Conservation (phyloP, 2,329 filamentous ascomycete genomes). For the Trichophyton rubrum region DNA sequence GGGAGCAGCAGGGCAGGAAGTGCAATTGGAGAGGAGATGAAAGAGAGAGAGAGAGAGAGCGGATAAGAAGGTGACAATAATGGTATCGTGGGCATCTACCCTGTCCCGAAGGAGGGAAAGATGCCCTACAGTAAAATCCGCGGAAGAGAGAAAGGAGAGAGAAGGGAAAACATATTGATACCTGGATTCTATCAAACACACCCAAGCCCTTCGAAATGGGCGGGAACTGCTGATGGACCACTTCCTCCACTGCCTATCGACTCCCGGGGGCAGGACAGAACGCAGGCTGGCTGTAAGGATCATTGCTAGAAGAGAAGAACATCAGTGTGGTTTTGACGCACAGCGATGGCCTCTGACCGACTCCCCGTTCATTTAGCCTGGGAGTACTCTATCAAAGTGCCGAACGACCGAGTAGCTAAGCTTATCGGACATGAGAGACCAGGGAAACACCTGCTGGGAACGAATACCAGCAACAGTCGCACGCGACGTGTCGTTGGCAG, state of each 20-base stretch:
- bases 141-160: neutral
- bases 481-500: slow-evolving; percentile 12
- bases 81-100: neutral
- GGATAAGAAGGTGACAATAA: neutral
- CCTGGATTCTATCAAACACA: neutral
- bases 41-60: neutral
- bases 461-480: neutral
- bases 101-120: slow-evolving; percentile 8
- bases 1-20: too few relatives aligned
- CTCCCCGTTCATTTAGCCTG: slow-evolving; percentile 8
- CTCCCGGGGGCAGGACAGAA: neutral
- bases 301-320: neutral
- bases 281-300: neutral
- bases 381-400: slow-evolving; percentile 12
- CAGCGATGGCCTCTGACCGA: neutral
- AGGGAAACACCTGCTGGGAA: slow-evolving; percentile 4
- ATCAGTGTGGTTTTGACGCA: neutral
- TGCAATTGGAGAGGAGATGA: too few relatives aligned
- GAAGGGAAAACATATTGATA: neutral
- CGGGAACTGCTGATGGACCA: neutral
- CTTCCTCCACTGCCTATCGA: neutral
- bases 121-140: neutral
- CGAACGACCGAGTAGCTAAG: slow-evolving; percentile 9
- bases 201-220: neutral
- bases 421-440: slow-evolving; percentile 8